These are phyloP conservation scores for Pseudogymnoascus sp. DNA, from an alignment of 2,329 filamentous ascomycete genomes.

Conservation along the genomic window DNA sequence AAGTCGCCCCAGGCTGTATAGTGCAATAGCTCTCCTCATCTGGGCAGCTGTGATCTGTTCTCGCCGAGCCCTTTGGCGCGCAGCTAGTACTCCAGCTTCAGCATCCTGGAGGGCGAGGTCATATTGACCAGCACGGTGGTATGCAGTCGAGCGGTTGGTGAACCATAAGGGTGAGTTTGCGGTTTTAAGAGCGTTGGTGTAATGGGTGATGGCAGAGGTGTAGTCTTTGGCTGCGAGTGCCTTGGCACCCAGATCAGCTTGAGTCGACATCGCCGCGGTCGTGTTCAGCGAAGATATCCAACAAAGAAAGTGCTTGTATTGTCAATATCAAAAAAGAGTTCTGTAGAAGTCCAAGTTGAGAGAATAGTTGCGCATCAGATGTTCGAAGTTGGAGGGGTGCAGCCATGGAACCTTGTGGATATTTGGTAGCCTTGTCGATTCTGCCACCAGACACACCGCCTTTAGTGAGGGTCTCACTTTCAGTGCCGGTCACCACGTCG, in stretches of 20 bases:
- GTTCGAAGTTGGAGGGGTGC: not conserved
- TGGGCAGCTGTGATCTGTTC: conserved; percentile 74
- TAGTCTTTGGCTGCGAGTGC: conserved; percentile 59
- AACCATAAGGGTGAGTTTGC: conserved; percentile 72
- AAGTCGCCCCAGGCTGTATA: conserved; percentile 60
- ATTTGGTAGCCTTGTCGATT: conserved; percentile 9
- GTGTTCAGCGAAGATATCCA: not conserved
- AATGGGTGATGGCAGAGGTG: conserved; percentile 56
- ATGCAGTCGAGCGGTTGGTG: conserved; percentile 70
- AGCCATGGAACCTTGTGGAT: conserved; percentile 10
- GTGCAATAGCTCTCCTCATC: conserved; percentile 65
- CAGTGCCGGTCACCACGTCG: not conserved
- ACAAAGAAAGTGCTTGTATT: not conserved
- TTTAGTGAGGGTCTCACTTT: not conserved
- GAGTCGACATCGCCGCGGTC: conserved; percentile 37
- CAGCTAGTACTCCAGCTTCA: conserved; percentile 54
- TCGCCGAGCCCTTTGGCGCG: conserved; percentile 59
- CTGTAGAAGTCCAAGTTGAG: not conserved
- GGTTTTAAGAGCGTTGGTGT: conserved; percentile 59
- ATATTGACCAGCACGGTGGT: conserved; percentile 54
- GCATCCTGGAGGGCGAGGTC: conserved; percentile 61
- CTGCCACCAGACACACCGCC: not conserved
- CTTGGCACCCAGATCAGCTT: conserved; percentile 41
- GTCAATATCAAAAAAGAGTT: not conserved
- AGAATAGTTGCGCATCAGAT: not conserved